phyloP scores from a whole-genome alignment of 2,329 filamentous ascomycete genomes.

The Diaporthe sp. region DNA sequence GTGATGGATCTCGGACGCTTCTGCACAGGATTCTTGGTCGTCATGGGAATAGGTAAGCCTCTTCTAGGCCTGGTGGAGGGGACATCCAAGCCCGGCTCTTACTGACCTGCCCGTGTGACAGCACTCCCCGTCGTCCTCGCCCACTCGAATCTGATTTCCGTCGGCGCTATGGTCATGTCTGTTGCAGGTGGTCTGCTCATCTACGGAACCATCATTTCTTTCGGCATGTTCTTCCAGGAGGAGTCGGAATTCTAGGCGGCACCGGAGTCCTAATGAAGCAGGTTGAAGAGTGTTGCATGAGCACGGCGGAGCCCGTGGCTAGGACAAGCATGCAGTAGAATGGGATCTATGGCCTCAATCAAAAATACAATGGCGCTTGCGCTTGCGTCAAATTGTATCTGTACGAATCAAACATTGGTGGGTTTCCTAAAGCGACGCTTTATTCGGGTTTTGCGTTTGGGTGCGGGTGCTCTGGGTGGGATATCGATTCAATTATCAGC shows the following conservation, averaged over 20 bases:
- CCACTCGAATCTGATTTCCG: slow-evolving; percentile 84
- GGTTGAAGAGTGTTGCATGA: slow-evolving; percentile 9
- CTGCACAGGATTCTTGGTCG: slow-evolving; percentile 92
- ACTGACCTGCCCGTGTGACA: slow-evolving; percentile 52
- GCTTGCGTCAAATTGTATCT: slow-evolving; percentile 28
- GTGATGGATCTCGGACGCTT: slow-evolving; percentile 95
- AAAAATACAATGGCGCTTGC: slow-evolving; percentile 1
- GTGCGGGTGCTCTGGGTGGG: slow-evolving; percentile 23
- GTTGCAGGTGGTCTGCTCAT: slow-evolving; percentile 93
- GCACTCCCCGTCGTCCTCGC: slow-evolving; percentile 90
- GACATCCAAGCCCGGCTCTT: not conserved
- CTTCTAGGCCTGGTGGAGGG: not conserved
- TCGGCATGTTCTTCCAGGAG: slow-evolving; percentile 98
- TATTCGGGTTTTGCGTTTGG: slow-evolving; percentile 14
- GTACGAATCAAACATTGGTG: slow-evolving; percentile 28
- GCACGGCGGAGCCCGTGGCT: slow-evolving; percentile 2
- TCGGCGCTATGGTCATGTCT: slow-evolving; percentile 94
- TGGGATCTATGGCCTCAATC: slow-evolving; percentile 10
- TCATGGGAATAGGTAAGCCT: slow-evolving; percentile 94
- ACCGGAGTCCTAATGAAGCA: slow-evolving; percentile 32
- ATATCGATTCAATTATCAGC: slow-evolving; percentile 20
- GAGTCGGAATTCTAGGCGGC: slow-evolving; percentile 87
- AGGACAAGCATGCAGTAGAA: not conserved
- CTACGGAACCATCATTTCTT: slow-evolving; percentile 98
- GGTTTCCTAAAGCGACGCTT: slow-evolving; percentile 25